These are phyloP conservation scores for Synchytrium microbalum DNA, from an alignment of 371 early-diverging fungal species.

Conservation along the genomic window DNA sequence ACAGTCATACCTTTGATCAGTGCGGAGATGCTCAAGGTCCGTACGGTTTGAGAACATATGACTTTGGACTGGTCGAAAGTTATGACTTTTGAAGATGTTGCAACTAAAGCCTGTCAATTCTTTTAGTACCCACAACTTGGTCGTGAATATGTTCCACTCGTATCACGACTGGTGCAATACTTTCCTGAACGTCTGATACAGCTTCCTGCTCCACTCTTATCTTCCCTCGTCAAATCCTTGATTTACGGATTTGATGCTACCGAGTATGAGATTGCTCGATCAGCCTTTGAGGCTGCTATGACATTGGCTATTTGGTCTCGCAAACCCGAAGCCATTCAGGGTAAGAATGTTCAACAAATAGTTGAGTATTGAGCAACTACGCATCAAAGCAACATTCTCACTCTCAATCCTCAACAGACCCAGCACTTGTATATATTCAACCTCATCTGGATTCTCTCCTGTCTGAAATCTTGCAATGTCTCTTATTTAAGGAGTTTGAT, in stretches of 20 bases:
- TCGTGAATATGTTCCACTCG: conserved; percentile 56
- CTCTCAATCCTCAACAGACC: background rate
- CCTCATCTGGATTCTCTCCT: conserved; percentile 48
- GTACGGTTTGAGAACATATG: background rate
- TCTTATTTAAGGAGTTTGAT: conserved; percentile 56
- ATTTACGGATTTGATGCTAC: conserved; percentile 58
- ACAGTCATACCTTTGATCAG: conserved; percentile 63
- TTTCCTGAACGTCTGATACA: conserved; percentile 57
- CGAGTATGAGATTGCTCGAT: conserved; percentile 51
- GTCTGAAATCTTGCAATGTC: conserved; percentile 40
- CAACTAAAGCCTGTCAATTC: no score
- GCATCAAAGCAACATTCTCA: background rate
- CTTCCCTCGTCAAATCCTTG: conserved; percentile 54
- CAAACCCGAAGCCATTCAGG: background rate
- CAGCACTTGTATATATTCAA: conserved; percentile 14
- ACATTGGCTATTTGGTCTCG: conserved; percentile 47
- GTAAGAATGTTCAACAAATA: conserved; percentile 5
- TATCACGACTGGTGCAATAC: conserved; percentile 54
- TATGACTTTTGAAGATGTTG: background rate
- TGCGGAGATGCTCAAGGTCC: conserved; percentile 62
- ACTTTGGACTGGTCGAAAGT: background rate
- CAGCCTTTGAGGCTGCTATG: conserved; percentile 54
- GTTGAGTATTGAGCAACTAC: background rate
- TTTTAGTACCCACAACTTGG: conserved; percentile 64
- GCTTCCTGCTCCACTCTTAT: conserved; percentile 46